Conservation (phyloP, 2,329 filamentous ascomycete genomes). For the Albophoma yamanashiensis region DNA sequence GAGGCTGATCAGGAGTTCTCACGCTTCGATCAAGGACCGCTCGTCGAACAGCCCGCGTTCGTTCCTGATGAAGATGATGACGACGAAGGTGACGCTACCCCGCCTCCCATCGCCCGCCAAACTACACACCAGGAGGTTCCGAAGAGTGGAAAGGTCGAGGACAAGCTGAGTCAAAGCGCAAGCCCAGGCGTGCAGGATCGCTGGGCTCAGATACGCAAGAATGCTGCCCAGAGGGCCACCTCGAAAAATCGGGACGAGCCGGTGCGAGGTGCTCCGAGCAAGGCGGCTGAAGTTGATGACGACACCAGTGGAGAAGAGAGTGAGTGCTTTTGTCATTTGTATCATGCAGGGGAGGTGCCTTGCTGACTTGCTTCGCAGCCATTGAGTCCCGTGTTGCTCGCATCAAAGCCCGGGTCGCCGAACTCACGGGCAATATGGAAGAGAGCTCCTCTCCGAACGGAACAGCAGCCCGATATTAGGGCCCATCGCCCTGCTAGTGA, state of each 20-base stretch:
- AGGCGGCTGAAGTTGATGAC: conserved; percentile 57
- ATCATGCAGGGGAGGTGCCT: not conserved
- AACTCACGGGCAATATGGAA: conserved; percentile 81
- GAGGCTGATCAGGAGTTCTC: conserved; percentile 52
- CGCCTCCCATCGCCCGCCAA: conserved; percentile 41
- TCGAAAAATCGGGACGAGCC: conserved; percentile 56
- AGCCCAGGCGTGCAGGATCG: conserved; percentile 50
- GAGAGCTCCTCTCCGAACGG: conserved; percentile 26
- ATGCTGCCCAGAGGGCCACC: conserved; percentile 72
- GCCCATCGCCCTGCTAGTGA: conserved; percentile 4
- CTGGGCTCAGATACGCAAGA: conserved; percentile 94
- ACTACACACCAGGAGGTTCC: conserved; percentile 11
- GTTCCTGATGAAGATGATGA: conserved; percentile 43
- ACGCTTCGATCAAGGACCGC: conserved; percentile 79
- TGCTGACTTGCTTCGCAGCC: conserved; percentile 39
- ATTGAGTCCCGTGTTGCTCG: conserved; percentile 94
- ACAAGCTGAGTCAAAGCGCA: conserved; percentile 22
- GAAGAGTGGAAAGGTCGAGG: conserved; percentile 15
- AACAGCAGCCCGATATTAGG: conserved; percentile 11
- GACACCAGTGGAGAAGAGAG: conserved; percentile 95
- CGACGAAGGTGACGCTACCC: conserved; percentile 36
- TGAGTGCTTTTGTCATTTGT: conserved; percentile 37
- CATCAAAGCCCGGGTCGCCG: conserved; percentile 94
- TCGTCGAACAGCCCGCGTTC: conserved; percentile 79
- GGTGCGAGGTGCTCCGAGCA: conserved; percentile 39